phyloP scores from a whole-genome alignment of 345 rosid genomes.

The Eucalyptus cladocalyx region DNA sequence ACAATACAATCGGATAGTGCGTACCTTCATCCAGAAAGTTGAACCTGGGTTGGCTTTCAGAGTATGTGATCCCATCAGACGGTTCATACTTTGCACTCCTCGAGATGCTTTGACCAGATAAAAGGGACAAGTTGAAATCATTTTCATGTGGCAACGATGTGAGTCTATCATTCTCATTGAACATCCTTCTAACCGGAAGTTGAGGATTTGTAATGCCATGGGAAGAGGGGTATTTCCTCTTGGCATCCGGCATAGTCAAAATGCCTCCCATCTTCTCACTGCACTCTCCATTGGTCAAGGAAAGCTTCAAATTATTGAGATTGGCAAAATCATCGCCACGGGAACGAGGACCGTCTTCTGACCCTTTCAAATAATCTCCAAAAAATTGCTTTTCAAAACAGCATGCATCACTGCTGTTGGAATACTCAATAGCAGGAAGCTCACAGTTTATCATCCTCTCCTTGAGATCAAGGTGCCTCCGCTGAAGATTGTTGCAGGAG shows the following conservation, averaged over 20 bases:
- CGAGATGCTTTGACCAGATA: conserved; percentile 2
- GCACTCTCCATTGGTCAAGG: conserved; percentile 12
- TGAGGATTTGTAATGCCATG: conserved; percentile 17
- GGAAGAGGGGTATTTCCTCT: not conserved
- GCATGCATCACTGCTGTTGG: not conserved
- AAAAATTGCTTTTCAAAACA: not conserved
- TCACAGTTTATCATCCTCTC: not conserved
- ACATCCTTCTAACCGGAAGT: not conserved
- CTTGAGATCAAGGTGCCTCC: not conserved
- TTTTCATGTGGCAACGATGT: not conserved
- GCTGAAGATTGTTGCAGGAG: not conserved
- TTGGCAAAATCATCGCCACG: not conserved
- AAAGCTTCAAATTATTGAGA: conserved; percentile 22
- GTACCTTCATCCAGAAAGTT: not conserved
- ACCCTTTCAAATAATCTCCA: not conserved
- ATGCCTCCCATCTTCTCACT: not conserved
- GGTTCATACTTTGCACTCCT: not conserved
- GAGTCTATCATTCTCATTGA: not conserved
- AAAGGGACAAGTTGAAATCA: not conserved
- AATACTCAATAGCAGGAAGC: conserved; percentile 14
- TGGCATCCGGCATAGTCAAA: not conserved
- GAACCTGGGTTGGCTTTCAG: not conserved
- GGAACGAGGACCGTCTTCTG: not conserved
- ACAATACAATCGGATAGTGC: not conserved
- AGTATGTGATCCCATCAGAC: not conserved